Conservation (phyloP, 441 rosid species). For the Euphorbia corollata region DNA sequence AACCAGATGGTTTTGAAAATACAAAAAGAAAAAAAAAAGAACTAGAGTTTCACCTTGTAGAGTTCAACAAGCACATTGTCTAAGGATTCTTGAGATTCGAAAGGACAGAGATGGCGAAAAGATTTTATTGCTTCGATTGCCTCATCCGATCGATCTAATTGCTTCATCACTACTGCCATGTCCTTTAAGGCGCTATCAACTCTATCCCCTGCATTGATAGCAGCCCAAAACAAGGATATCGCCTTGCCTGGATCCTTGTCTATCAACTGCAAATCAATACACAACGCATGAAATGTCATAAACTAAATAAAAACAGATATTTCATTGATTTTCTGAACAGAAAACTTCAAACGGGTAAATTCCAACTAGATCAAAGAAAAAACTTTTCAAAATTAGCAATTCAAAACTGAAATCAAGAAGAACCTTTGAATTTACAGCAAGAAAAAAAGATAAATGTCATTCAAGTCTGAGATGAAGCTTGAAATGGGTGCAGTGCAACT, state of each 20-base stretch:
- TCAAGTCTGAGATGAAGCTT: background rate
- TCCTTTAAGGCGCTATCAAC: conserved; percentile 86
- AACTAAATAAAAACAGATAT: background rate
- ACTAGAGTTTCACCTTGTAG: conserved; percentile 45
- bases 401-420: too few species aligned
- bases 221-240: conserved; percentile 82
- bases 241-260: conserved; percentile 72
- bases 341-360: too few species aligned
- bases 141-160: conserved; percentile 69
- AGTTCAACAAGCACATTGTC: conserved; percentile 83
- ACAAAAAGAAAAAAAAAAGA: too few species aligned
- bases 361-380: too few species aligned
- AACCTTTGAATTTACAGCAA: background rate
- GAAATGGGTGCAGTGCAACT: background rate
- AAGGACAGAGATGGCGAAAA: conserved; percentile 69
- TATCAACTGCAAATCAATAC: conserved; percentile 42
- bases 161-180: conserved; percentile 93
- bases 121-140: conserved; percentile 89
- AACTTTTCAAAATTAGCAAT: too few species aligned
- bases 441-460: background rate
- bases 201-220: conserved; percentile 77
- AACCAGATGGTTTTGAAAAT: background rate
- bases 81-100: conserved; percentile 70
- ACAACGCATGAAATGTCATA: too few species aligned
- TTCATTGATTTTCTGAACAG: too few species aligned